Base-by-base conservation (phyloP, 23 red algal species). In the Gracilaria gracilis region DNA sequence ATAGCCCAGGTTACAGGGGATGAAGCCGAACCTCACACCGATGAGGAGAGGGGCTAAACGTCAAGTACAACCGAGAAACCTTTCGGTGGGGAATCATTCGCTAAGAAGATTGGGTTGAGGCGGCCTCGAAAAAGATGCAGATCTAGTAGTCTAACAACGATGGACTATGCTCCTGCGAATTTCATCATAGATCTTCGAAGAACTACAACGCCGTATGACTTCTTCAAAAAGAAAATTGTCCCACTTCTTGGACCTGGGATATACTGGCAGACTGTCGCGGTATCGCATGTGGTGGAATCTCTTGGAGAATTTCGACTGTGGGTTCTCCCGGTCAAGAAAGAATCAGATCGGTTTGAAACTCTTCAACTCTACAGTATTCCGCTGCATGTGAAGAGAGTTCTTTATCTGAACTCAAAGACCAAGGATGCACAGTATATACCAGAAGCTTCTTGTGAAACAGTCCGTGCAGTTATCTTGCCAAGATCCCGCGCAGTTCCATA, bases 241-340 rank as follows among this genome's bases (percentile, higher is more conserved):
- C 83, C 92, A 21, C 64, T 94, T 31, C 57, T 88, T 49, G 92
- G 92, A n/a, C 35, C 42, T 34, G 92, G 83, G 6, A 70, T 94
- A 39, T 31, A 67, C 57, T 94, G 83, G 92, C 92, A 94, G 71
- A 87, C 53, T 59, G 74, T 94, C 1, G 54, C 79, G 5, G 69
- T 84, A 12, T 84, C 89, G 42, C 59, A 34, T 16, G 90, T 85
- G 8, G 40, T 44, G 44, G 83, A 49, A 58, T 49, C 35, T 44
- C 82, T 74, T 73, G 92, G 92, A 64, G 82, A 94, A 51, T 94
- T 67, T 49, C 51, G 64, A 51, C 46, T 94, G 6, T 94, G 92
- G 92, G 91, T 93, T 1, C 76, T 94, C 20, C 92, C 92, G 23
- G 73, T 83, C 37, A 61, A 80, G 38, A 86, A 87, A 50, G 77